Evolutionary conservation across 495 filamentous ascomycete species (phyloP), one percentile per base, ranked within the genome.

Genomic region (Bombardia bombarda): DNA sequence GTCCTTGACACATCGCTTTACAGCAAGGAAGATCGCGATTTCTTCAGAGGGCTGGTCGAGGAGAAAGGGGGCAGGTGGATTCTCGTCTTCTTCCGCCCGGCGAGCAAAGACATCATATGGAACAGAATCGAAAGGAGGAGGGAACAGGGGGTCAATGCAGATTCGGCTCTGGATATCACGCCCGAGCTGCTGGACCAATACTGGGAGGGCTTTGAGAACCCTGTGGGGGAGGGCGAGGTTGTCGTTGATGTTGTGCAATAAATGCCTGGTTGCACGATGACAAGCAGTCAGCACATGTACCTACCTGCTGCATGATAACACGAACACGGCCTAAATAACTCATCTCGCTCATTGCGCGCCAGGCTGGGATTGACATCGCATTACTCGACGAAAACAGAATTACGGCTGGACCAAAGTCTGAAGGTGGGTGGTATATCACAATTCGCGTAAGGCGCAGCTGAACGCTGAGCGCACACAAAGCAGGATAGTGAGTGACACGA

Each of bases 141-240:
- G 14, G 25, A 51, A n/a, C 39, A 28, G 4, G 48, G 50, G 1
- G 47, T 64, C 7, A 55, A 68, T 39, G 59, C 60, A 3, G 59
- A 70, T 36, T 67, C 50, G n/a, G 65, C 65, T 3, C 59, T 56
- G 20, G 47, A 50, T 7, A 62, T 70, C 2, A 64, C 61, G 1
- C 44, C 38, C 14, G 58, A 67, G 31, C 38, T 63, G 9, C 46
- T 67, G 5, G 62, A 66, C 31, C 38, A 39, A 19, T 68, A 59
- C 32, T 53, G 63, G 50, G 33, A 46, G n/a, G 63, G 67, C 1
- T 70, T 70, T 47, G 65, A 70, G 35, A 42, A 31, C 7, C 67
- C 63, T 1, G 25, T 16, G 3, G 49, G 42, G 0, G 66, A 69
- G 43, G 64, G 59, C 1, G 64, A 63, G 49, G 45, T 62, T 54